These are phyloP conservation scores for Ceratocystis harringtonii DNA, from an alignment of 2,329 filamentous ascomycete species.

Conservation along the genomic window DNA sequence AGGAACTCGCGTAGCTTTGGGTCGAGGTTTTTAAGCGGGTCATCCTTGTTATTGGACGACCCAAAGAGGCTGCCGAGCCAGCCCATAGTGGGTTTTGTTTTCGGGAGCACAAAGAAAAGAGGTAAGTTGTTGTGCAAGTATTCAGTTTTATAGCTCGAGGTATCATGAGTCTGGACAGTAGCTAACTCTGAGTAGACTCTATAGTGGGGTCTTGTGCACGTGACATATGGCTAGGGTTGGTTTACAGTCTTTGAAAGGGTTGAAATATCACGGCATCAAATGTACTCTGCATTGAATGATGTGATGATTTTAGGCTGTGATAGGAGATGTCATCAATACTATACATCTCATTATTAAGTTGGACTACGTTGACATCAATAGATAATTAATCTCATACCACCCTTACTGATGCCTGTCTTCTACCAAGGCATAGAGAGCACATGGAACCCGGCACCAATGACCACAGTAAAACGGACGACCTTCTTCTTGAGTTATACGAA, in stretches of 20 bases:
- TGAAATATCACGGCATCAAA: too few species aligned
- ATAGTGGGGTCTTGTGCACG: not conserved
- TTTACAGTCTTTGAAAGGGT: too few species aligned
- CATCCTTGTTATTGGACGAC: conserved; percentile 29
- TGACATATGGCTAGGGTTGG: too few species aligned
- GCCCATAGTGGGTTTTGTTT: conserved; percentile 31
- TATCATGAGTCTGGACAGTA: not conserved
- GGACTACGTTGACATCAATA: too few species aligned
- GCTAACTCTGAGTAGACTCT: not conserved
- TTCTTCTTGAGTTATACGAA: conserved; percentile 5
- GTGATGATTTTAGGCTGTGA: too few species aligned
- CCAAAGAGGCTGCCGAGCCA: conserved; percentile 42
- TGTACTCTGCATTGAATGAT: too few species aligned
- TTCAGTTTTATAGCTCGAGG: not conserved
- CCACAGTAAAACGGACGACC: not conserved
- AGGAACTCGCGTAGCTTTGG: conserved; percentile 73
- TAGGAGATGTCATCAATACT: too few species aligned
- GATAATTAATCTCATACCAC: too few species aligned
- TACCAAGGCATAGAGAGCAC: not conserved
- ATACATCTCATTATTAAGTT: too few species aligned
- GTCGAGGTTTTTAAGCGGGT: conserved; percentile 61
- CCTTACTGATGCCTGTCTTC: not conserved
- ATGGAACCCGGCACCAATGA: not conserved
- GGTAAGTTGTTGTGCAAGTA: not conserved
- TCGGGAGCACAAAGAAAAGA: not conserved